Evolutionary conservation across 768 basidiomycete genomes (phyloP).

Genomic region (Phanerochaete carnosa): DNA sequence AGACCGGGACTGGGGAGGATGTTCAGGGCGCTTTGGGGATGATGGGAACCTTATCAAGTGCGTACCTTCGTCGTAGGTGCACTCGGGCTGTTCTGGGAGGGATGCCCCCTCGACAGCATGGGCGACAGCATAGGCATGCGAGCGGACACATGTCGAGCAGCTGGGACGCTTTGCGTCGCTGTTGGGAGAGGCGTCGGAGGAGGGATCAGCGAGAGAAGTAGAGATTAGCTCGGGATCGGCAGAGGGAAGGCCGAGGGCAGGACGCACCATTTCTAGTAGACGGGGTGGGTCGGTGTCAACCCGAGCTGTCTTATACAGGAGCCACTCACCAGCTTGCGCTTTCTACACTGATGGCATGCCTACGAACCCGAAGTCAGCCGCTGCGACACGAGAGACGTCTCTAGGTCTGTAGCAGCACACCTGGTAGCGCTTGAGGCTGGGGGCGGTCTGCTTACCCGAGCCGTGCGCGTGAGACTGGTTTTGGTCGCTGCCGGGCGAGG

Average conservation of each 20-base stretch:
- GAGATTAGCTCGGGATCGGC: constrained; percentile 51
- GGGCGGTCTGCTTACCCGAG: not conserved
- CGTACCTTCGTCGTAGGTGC: constrained; percentile 75
- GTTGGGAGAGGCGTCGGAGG: not conserved
- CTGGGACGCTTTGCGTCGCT: constrained; percentile 80
- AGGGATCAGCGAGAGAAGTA: constrained; percentile 5
- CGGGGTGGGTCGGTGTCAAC: not conserved
- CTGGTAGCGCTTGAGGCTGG: constrained; percentile 29
- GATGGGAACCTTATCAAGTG: constrained; percentile 3
- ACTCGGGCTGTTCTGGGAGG: constrained; percentile 58
- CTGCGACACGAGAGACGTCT: not conserved
- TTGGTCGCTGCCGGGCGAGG: constrained; percentile 2
- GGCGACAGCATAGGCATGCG: constrained; percentile 65
- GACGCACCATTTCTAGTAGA: constrained; percentile 24
- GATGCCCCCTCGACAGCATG: constrained; percentile 56
- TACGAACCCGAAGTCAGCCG: constrained; percentile 7
- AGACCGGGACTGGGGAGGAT: constrained; percentile 36
- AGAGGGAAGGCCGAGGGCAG: not conserved
- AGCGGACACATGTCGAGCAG: constrained; percentile 67
- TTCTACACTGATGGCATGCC: constrained; percentile 60
- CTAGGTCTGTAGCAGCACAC: constrained; percentile 20
- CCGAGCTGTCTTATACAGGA: not conserved
- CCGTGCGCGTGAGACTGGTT: not conserved
- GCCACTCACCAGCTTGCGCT: constrained; percentile 51
- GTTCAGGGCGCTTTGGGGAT: not conserved